phyloP scores from a whole-genome alignment of 139 green algal species.

The Eudorina sp. region DNA sequence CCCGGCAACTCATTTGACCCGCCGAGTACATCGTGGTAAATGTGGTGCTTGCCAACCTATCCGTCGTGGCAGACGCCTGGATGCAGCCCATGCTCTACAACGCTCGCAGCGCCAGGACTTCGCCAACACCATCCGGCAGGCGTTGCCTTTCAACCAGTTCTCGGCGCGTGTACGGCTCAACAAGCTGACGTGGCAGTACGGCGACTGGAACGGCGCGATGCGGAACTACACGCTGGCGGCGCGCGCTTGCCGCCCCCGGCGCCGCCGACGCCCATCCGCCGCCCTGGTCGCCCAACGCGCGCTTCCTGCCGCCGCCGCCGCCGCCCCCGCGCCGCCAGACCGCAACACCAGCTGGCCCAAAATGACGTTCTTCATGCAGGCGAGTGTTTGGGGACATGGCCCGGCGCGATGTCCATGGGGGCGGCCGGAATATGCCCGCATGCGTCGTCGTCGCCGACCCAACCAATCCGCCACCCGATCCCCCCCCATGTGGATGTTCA shows the following conservation, averaged over 20 bases:
- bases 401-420: too few relatives aligned
- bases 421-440: too few relatives aligned
- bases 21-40: slow-evolving; percentile 9
- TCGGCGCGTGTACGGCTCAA: slow-evolving; percentile 12
- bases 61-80: slow-evolving; percentile 21
- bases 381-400: too few relatives aligned
- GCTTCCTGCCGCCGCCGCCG: neutral
- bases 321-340: slow-evolving; percentile 24
- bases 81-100: slow-evolving; percentile 31
- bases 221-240: neutral
- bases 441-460: too few relatives aligned
- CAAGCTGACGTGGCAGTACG: neutral
- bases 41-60: slow-evolving; percentile 37
- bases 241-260: slow-evolving; percentile 13
- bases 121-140: neutral
- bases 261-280: slow-evolving; percentile 7
- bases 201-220: slow-evolving; percentile 13
- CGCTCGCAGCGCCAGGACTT: neutral
- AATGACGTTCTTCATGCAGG: slow-evolving; percentile 40
- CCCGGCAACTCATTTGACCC: slow-evolving; percentile 4
- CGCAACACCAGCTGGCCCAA: slow-evolving; percentile 3
- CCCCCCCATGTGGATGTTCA: too few relatives aligned
- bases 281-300: neutral
- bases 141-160: slow-evolving; percentile 26
- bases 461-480: too few relatives aligned